These are phyloP conservation scores for Linnemannia hyalina DNA, from an alignment of 192 early-diverging fungal species.

Conservation along the genomic window DNA sequence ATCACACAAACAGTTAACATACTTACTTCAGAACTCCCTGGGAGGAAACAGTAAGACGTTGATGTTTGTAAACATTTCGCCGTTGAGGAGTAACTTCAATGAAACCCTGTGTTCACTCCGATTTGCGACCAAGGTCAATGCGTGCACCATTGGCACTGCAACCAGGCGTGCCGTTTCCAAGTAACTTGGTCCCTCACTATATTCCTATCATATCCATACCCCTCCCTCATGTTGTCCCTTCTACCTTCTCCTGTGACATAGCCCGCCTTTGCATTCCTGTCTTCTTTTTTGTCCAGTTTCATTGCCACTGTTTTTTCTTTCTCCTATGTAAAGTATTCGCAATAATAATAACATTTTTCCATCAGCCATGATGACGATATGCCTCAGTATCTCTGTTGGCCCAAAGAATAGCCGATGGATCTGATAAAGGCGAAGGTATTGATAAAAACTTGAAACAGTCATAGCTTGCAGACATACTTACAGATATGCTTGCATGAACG, in stretches of 20 bases:
- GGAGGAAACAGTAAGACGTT: slow-evolving; percentile 97
- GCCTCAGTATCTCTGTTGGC: too few relatives aligned
- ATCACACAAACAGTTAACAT: slow-evolving; percentile 64
- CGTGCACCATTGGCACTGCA: slow-evolving; percentile 90
- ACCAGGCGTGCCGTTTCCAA: slow-evolving; percentile 26
- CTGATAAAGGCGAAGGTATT: too few relatives aligned
- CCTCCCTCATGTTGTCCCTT: background rate
- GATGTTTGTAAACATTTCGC: slow-evolving; percentile 98
- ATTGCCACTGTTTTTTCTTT: background rate
- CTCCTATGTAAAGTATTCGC: background rate
- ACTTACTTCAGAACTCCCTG: slow-evolving; percentile 77
- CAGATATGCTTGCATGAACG: too few relatives aligned
- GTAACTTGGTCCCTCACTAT: background rate
- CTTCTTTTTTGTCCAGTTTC: too few relatives aligned
- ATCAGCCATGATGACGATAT: too few relatives aligned
- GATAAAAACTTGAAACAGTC: too few relatives aligned
- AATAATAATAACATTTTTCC: too few relatives aligned
- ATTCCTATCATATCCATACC: background rate
- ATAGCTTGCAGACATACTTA: too few relatives aligned
- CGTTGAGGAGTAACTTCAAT: slow-evolving; percentile 79
- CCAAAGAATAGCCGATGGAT: too few relatives aligned
- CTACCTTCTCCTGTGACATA: background rate
- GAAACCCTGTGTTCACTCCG: slow-evolving; percentile 93
- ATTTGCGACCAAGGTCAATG: slow-evolving; percentile 97
- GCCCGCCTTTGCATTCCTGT: background rate